Conservation (phyloP, 768 basidiomycete genomes). For the Serpula lacrymans region DNA sequence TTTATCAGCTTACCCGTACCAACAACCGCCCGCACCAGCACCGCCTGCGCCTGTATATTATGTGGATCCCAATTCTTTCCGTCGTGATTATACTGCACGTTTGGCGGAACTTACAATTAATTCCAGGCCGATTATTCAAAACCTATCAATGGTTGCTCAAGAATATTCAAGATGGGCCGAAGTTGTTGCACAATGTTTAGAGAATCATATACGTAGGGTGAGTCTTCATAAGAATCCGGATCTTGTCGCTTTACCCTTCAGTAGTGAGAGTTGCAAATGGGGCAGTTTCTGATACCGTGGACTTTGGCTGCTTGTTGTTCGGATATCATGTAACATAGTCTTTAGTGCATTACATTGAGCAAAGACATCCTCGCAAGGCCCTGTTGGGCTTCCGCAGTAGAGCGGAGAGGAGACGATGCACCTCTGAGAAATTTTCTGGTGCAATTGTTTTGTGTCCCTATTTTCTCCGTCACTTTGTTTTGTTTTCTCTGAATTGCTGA, state of each 20-base stretch:
- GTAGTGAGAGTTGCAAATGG: slow-evolving; percentile 1
- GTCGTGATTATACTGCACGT: slow-evolving; percentile 71
- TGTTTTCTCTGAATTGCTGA: slow-evolving; percentile 55
- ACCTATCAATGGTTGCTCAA: slow-evolving; percentile 88
- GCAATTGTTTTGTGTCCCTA: slow-evolving; percentile 11
- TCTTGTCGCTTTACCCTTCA: slow-evolving; percentile 18
- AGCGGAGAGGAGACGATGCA: slow-evolving; percentile 34
- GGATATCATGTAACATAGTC: slow-evolving; percentile 43
- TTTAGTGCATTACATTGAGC: slow-evolving; percentile 40
- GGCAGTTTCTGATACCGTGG: background rate
- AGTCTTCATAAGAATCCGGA: slow-evolving; percentile 52
- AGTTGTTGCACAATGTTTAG: slow-evolving; percentile 77
- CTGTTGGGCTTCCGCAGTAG: slow-evolving; percentile 30
- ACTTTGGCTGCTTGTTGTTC: slow-evolving; percentile 19
- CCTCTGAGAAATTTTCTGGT: slow-evolving; percentile 35
- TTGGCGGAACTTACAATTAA: slow-evolving; percentile 87
- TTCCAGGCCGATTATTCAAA: slow-evolving; percentile 92
- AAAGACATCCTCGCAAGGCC: slow-evolving; percentile 36
- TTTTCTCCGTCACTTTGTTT: slow-evolving; percentile 27
- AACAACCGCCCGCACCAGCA: slow-evolving; percentile 40
- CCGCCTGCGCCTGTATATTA: slow-evolving; percentile 40
- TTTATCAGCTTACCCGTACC: slow-evolving; percentile 44
- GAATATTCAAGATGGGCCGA: slow-evolving; percentile 77
- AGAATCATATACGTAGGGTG: slow-evolving; percentile 85
- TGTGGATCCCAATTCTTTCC: slow-evolving; percentile 68